phyloP scores from a whole-genome alignment of 805 yeast genomes.

The Starmerella scarabaei region DNA sequence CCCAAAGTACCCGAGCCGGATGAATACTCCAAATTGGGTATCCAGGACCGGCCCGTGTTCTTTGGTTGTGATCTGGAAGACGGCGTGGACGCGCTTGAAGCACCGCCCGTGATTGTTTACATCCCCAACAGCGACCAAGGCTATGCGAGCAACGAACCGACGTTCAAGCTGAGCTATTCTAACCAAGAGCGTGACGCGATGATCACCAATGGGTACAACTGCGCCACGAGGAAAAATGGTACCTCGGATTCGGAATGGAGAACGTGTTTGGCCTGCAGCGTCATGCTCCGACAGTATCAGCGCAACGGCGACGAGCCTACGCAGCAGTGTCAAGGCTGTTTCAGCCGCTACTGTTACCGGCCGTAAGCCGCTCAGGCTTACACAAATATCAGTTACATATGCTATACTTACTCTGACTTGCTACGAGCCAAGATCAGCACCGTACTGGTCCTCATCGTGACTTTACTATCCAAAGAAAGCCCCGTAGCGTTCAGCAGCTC shows the following conservation, averaged over 20 bases:
- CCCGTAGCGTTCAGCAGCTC: conserved; percentile 35
- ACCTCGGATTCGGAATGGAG: conserved; percentile 53
- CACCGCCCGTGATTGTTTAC: conserved; percentile 59
- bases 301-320: conserved; percentile 42
- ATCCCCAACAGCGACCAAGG: conserved; percentile 54
- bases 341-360: conserved; percentile 48
- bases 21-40: conserved; percentile 39
- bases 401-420: neutral
- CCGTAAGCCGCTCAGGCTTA: no score
- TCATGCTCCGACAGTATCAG: conserved; percentile 61
- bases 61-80: conserved; percentile 61
- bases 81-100: conserved; percentile 21
- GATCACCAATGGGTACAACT: conserved; percentile 59
- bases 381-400: neutral
- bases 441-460: conserved; percentile 37
- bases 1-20: conserved; percentile 20
- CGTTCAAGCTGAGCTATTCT: conserved; percentile 48
- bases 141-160: conserved; percentile 48
- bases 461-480: conserved; percentile 37
- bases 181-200: conserved; percentile 42
- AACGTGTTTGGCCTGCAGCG: conserved; percentile 65
- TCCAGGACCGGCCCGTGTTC: conserved; percentile 43
- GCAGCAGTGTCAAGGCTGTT: conserved; percentile 56
- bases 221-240: conserved; percentile 45
- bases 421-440: conserved; percentile 22